These are phyloP conservation scores for Bipolaris victoriae DNA, from an alignment of 2,329 filamentous ascomycete genomes.

Conservation along the genomic window DNA sequence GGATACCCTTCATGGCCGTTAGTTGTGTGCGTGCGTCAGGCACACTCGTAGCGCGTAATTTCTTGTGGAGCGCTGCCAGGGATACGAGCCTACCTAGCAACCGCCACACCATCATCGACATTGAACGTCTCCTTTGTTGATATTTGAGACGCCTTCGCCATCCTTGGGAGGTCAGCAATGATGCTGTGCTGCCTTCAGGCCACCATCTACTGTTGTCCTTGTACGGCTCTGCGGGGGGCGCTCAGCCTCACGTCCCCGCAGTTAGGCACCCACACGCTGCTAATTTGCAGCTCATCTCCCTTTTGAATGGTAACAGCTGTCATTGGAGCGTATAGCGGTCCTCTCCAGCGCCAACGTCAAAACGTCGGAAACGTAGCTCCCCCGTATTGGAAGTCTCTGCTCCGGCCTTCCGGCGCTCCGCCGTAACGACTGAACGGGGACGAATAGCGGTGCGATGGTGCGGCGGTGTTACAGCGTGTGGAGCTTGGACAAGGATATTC, in stretches of 20 bases:
- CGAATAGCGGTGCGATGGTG: background rate
- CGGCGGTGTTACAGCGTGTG: background rate
- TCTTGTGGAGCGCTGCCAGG: background rate
- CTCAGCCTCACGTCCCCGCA: background rate
- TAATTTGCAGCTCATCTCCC: background rate
- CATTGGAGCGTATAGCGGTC: background rate
- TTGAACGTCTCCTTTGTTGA: constrained; percentile 4
- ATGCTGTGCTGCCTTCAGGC: constrained; percentile 3
- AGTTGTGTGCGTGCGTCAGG: background rate
- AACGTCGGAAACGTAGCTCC: background rate
- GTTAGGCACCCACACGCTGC: background rate
- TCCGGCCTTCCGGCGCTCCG: background rate
- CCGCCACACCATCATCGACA: constrained; percentile 4
- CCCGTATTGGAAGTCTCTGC: background rate
- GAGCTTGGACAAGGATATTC: background rate
- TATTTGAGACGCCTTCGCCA: constrained; percentile 1
- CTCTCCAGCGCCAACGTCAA: background rate
- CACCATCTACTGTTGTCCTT: background rate
- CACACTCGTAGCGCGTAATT: constrained; percentile 8
- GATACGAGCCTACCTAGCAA: constrained; percentile 8
- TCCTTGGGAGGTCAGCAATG: constrained; percentile 4
- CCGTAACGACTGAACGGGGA: background rate
- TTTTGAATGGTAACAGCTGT: background rate
- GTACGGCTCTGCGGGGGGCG: background rate
- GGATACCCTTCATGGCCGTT: background rate